Evolutionary conservation across 1,284 basidiomycete genomes (phyloP), one percentile per base, ranked within the genome.

Genomic region (Malassezia sympodialis): DNA sequence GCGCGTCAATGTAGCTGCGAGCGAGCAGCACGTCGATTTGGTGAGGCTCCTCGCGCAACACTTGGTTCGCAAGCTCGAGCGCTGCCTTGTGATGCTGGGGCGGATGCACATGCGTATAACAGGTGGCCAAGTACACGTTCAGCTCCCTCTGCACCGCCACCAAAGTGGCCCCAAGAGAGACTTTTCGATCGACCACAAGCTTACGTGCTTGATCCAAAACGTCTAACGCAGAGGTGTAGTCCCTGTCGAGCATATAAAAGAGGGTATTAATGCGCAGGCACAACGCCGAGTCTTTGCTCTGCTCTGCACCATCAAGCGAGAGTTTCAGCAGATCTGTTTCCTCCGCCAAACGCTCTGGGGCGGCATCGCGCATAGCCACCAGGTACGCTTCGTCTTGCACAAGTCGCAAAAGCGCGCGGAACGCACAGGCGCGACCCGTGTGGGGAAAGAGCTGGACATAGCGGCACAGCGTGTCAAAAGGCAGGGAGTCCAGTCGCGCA

Each of bases 1-100:
- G 79, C 19, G 82, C 83, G 12, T 80, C 75, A 3, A 83, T 76
- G 66, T 90, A 85, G 41, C 80, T 70, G 0, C 84, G 80, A 35
- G 84, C 81, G 43, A 79, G 17, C 5, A 23, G 21, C 3, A 27
- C 44, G 30, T 51, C 50, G 19, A 42, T n/a, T 23, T 45, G 32
- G 21, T 40, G 15, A 12, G 47, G 47, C 1, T 78, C 65, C 14
- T 35, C 1, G 1, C n/a, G 28, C 4, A 96, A 80, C 4, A 91
- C 80, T 2, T 82, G 81, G 31, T 87, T 82, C 24, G 93, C 78
- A 6, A 93, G 79, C 12, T 81, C 77, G 27, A 84, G 77, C 1
- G 93, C 91, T 41, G 84, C 83, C 12, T 78, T 66, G 72, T 98
- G 93, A 66, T 96, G 84, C 67, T 90, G 90, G 0, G 93, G 93